Evolutionary conservation across 208 protist species (phyloP).

Genomic region (Crithidia mellificae): DNA sequence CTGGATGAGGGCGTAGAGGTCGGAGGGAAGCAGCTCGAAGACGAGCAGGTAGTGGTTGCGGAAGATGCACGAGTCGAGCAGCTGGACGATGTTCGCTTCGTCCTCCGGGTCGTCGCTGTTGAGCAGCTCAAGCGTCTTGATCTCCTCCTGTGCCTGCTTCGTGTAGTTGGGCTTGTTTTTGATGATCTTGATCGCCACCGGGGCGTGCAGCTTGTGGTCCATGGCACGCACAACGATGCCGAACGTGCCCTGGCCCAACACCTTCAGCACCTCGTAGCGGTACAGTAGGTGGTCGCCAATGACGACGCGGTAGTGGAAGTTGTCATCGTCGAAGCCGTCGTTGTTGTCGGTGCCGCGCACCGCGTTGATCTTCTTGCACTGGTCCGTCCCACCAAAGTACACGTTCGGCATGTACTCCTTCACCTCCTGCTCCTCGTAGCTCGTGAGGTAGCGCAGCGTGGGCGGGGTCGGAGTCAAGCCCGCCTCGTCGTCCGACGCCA

Average conservation of each 20-base stretch:
- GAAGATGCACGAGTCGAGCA: conserved; percentile 66
- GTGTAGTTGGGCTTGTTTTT: conserved; percentile 80
- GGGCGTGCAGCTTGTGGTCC: conserved; percentile 59
- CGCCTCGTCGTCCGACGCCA: conserved; percentile 5
- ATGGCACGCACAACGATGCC: conserved; percentile 83
- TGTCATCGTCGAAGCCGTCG: conserved; percentile 94
- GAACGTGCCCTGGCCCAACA: conserved; percentile 89
- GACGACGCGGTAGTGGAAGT: conserved; percentile 90
- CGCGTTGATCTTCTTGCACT: conserved; percentile 60
- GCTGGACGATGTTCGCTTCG: conserved; percentile 65
- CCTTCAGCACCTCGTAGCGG: conserved; percentile 84
- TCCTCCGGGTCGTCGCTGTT: conserved; percentile 61
- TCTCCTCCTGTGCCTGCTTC: conserved; percentile 84
- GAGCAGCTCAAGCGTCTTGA: conserved; percentile 73
- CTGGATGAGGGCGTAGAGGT: conserved; percentile 76
- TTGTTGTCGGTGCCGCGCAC: conserved; percentile 51
- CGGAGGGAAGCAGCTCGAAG: conserved; percentile 74
- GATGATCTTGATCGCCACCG: conserved; percentile 89
- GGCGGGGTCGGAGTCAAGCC: conserved; percentile 27
- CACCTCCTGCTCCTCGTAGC: conserved; percentile 77
- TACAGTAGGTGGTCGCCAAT: conserved; percentile 94
- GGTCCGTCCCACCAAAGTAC: conserved; percentile 65
- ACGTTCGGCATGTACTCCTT: conserved; percentile 58
- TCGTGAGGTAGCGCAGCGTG: conserved; percentile 44
- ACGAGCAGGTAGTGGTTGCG: conserved; percentile 78